Evolutionary conservation across 2,329 filamentous ascomycete genomes (phyloP), one percentile per base, ranked within the genome.

Genomic region (Diaporthe nobilis): DNA sequence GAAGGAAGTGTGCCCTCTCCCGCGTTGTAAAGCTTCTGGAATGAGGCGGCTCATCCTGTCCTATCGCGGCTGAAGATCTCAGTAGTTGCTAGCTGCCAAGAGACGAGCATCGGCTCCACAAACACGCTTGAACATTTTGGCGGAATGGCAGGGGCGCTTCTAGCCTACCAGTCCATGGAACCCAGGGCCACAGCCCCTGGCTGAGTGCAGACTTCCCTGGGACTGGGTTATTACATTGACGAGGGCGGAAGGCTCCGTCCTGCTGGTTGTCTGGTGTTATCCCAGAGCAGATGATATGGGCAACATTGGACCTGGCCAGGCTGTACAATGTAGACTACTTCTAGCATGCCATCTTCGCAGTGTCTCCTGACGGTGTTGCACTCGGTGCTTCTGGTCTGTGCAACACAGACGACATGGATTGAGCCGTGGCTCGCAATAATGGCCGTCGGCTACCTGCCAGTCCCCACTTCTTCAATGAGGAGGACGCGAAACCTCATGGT

Each of bases 401-500:
- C 63, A 39, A 53, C 47, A 15, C 28, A 39, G 13, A 39, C 31
- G 47, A 39, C 63, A 53, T 31, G 22, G 63, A 20, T 39, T 53
- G 63, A 39, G 15, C 49, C 65, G 47, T 55, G 47, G 22, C 65
- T 65, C 61, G 42, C 34, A 55, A 20, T 55, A 20, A 42, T 55
- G 31, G 65, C 49, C 65, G 65, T 42, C 65, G 47, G 47, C 63
- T 31, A 39, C 63, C 22, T 39, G 22, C 47, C 31, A 68, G 12
- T 68, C 31, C 22, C 63, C 47, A 28, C 31, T 37, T 3, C n/a
- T 37, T 3, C n/a, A 34, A 53, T 53, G 9, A 53, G 22, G 63
- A 42, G 22, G 49, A 55, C 47, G 34, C 65, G 65, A 55, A 42
- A 55, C 49, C 47, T 68, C 65, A 55, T 34, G 47, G 37, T 42